A percentile compares a stretch with the other conserved stretches of the same genome.
These are phyloP conservation scores for Cucurbita pepo DNA, from an alignment of 306 rosid genomes.

Conservation along the genomic window DNA sequence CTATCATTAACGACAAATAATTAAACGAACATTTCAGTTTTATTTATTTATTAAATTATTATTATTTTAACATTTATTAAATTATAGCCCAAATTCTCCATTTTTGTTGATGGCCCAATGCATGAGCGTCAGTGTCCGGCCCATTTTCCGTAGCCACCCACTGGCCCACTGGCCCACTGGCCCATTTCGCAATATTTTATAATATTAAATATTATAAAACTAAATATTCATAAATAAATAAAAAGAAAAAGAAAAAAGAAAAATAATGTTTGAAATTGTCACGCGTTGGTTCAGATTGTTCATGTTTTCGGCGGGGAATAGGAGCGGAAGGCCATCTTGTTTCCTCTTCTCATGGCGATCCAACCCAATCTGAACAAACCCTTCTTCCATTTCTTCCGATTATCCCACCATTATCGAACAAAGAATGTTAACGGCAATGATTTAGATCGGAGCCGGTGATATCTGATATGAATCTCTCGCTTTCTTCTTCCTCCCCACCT, in stretches of 20 bases:
- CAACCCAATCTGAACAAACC: slow-evolving; percentile 1
- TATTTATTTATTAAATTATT: no score
- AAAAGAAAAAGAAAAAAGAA: background rate
- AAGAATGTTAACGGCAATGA: background rate
- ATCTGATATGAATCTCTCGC: slow-evolving; percentile 36
- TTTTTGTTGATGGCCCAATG: background rate
- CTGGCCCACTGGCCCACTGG: background rate
- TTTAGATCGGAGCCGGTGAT: slow-evolving; percentile 11
- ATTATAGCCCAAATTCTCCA: background rate
- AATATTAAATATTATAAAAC: no score
- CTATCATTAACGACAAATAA: background rate
- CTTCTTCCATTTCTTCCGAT: background rate
- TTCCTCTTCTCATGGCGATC: background rate
- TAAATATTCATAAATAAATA: no score
- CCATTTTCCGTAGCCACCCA: no score
- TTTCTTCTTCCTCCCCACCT: slow-evolving; percentile 22
- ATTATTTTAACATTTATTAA: no score
- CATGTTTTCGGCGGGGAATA: background rate
- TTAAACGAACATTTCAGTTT: no score
- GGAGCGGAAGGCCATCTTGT: background rate
- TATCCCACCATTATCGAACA: background rate
- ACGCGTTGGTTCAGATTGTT: background rate
- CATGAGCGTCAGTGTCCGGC: background rate
- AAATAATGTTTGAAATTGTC: background rate
- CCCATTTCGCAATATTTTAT: no score